phyloP scores from a whole-genome alignment of 257 asterid genomes.

The Verbascum thapsus region DNA sequence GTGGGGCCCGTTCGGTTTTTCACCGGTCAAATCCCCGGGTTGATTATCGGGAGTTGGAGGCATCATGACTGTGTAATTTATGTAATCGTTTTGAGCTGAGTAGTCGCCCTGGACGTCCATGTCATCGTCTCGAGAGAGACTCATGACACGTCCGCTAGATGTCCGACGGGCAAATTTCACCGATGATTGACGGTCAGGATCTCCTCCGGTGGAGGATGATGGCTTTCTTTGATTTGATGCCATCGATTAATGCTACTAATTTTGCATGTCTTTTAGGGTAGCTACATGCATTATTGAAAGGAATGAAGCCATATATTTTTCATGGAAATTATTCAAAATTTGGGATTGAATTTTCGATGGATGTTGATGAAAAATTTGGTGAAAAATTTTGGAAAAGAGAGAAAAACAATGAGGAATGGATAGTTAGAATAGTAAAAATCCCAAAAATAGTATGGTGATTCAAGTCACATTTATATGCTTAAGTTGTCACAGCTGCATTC shows the following conservation, averaged over 20 bases:
- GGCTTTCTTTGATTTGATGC: slow-evolving; percentile 43
- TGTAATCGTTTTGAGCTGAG: slow-evolving; percentile 51
- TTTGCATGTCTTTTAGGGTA: neutral
- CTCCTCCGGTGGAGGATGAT: slow-evolving; percentile 29
- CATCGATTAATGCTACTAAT: neutral
- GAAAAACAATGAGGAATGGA: neutral
- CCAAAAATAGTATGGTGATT: slow-evolving; percentile 30
- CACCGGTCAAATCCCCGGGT: slow-evolving; percentile 60
- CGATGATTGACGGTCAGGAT: slow-evolving; percentile 44
- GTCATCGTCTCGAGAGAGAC: slow-evolving; percentile 74
- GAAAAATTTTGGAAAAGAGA: neutral
- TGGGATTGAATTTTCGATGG: slow-evolving; percentile 7
- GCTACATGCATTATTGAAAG: neutral
- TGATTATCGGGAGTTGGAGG: slow-evolving; percentile 96
- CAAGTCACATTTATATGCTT: slow-evolving; percentile 25
- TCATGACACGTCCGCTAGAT: slow-evolving; percentile 68
- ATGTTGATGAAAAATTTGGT: slow-evolving; percentile 21
- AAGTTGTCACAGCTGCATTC: neutral
- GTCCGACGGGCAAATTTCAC: slow-evolving; percentile 79
- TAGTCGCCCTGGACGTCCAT: slow-evolving; percentile 50
- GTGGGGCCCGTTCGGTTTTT: slow-evolving; percentile 81
- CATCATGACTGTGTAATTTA: slow-evolving; percentile 82
- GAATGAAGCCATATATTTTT: neutral
- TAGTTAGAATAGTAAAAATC: slow-evolving; percentile 7
- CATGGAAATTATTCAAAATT: neutral